phyloP scores from a whole-genome alignment of 2,329 filamentous ascomycete genomes.

The Penicillium sclerotiorum region DNA sequence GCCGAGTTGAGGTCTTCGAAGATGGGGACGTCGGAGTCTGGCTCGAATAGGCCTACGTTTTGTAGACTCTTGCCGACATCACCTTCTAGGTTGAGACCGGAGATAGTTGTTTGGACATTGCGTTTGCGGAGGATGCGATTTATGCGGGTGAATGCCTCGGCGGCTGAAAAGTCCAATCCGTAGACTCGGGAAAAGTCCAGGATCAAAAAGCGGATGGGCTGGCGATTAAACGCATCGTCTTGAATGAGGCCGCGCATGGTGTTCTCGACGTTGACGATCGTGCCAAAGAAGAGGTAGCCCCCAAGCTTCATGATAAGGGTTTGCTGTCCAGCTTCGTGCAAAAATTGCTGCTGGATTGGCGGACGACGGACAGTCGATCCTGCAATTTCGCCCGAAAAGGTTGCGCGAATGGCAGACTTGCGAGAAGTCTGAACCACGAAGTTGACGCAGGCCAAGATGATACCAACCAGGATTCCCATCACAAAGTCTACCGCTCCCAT shows the following conservation, averaged over 20 bases:
- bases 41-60: conserved; percentile 79
- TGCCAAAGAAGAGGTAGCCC: conserved; percentile 97
- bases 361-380: conserved; percentile 92
- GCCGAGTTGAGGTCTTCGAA: conserved; percentile 91
- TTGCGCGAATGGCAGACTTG: conserved; percentile 83
- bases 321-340: conserved; percentile 82
- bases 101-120: conserved; percentile 78
- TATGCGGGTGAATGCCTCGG: conserved; percentile 91
- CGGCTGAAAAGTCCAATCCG: conserved; percentile 93
- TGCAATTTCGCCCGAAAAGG: conserved; percentile 86
- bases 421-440: conserved; percentile 90
- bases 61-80: conserved; percentile 77
- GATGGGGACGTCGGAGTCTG: conserved; percentile 73
- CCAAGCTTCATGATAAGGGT: conserved; percentile 89
- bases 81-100: conserved; percentile 74
- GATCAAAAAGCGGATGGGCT: conserved; percentile 85
- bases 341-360: conserved; percentile 81
- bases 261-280: conserved; percentile 92
- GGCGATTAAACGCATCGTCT: conserved; percentile 74
- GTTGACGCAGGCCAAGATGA: conserved; percentile 86
- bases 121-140: conserved; percentile 79
- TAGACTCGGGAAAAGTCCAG: conserved; percentile 88
- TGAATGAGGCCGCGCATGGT: conserved; percentile 80
- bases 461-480: conserved; percentile 86
- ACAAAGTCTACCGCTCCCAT: conserved; percentile 99